phyloP scores from a whole-genome alignment of 2,329 filamentous ascomycete genomes.

The Pestalotiopsis sp. region DNA sequence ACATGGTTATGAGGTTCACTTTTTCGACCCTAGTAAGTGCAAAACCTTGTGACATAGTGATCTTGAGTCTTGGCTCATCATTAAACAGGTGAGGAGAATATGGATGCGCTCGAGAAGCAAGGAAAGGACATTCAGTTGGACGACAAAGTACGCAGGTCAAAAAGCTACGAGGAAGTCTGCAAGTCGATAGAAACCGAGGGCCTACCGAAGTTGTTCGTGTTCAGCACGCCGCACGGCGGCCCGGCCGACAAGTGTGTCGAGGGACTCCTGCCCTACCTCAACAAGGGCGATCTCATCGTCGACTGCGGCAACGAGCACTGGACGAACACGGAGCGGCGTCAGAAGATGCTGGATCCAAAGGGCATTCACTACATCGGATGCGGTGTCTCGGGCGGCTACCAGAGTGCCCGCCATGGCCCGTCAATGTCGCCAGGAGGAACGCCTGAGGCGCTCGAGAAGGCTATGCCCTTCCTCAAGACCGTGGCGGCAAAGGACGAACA shows the following conservation, averaged over 20 bases:
- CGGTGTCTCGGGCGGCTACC: slow-evolving; percentile 70
- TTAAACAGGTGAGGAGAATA: slow-evolving; percentile 36
- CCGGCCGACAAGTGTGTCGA: slow-evolving; percentile 39
- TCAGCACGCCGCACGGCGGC: slow-evolving; percentile 49
- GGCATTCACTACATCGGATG: slow-evolving; percentile 67
- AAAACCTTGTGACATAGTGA: not conserved
- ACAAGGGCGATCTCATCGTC: slow-evolving; percentile 64
- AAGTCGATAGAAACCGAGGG: slow-evolving; percentile 37
- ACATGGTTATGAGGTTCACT: slow-evolving; percentile 51
- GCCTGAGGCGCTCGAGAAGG: slow-evolving; percentile 52
- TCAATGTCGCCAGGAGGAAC: slow-evolving; percentile 68
- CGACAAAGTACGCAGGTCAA: slow-evolving; percentile 30
- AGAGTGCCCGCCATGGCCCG: slow-evolving; percentile 64
- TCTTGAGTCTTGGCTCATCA: not conserved
- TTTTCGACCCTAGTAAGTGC: slow-evolving; percentile 47
- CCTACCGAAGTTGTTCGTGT: slow-evolving; percentile 49
- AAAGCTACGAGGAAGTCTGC: slow-evolving; percentile 51
- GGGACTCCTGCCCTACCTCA: slow-evolving; percentile 45
- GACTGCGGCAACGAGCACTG: slow-evolving; percentile 71
- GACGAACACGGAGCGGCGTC: slow-evolving; percentile 61
- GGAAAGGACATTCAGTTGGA: slow-evolving; percentile 29
- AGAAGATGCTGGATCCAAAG: slow-evolving; percentile 53
- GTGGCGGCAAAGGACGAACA: slow-evolving; percentile 63
- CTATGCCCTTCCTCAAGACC: slow-evolving; percentile 60
- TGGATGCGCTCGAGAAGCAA: slow-evolving; percentile 41